These are phyloP conservation scores for Cordyceps farinosa DNA, from an alignment of 2,329 filamentous ascomycete species.

Conservation along the genomic window DNA sequence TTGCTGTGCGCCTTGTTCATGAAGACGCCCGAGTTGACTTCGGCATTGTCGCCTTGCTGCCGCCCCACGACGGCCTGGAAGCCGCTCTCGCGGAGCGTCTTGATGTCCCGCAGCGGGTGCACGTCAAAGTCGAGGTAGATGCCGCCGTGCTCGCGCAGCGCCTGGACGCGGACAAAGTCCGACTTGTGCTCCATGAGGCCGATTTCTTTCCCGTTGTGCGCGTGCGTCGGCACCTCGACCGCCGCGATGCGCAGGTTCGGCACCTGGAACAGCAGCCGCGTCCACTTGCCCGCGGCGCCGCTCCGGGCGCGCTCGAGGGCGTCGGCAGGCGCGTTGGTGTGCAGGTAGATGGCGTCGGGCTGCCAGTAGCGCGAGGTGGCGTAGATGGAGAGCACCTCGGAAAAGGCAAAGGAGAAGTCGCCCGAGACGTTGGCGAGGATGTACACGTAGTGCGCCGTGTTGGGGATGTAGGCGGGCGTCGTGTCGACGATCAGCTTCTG, in stretches of 20 bases:
- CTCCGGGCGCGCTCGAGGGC: slow-evolving; percentile 11
- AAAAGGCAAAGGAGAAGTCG: slow-evolving; percentile 23
- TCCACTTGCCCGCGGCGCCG: slow-evolving; percentile 23
- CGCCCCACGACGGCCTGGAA: slow-evolving; percentile 20
- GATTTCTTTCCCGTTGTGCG: slow-evolving; percentile 20
- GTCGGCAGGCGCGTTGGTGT: slow-evolving; percentile 24
- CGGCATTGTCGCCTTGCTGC: slow-evolving; percentile 1
- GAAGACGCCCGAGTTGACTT: slow-evolving; percentile 21
- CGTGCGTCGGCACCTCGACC: slow-evolving; percentile 17
- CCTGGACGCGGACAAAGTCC: slow-evolving; percentile 25
- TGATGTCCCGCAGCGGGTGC: slow-evolving; percentile 17
- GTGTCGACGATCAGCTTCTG: not conserved
- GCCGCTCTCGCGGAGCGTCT: slow-evolving; percentile 17
- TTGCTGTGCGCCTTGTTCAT: not conserved
- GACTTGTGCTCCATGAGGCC: slow-evolving; percentile 22
- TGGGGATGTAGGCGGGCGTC: slow-evolving; percentile 22
- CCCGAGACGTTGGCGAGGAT: slow-evolving; percentile 19
- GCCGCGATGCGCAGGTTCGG: slow-evolving; percentile 16
- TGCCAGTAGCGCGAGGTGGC: slow-evolving; percentile 20
- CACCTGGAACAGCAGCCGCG: slow-evolving; percentile 21
- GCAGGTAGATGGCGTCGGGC: slow-evolving; percentile 25
- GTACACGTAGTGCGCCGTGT: slow-evolving; percentile 27
- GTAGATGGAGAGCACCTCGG: slow-evolving; percentile 25
- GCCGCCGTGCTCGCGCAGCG: slow-evolving; percentile 20
- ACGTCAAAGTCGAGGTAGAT: slow-evolving; percentile 22